phyloP scores from a whole-genome alignment of 2,329 filamentous ascomycete species.

The Pyrenochaeta sp. region DNA sequence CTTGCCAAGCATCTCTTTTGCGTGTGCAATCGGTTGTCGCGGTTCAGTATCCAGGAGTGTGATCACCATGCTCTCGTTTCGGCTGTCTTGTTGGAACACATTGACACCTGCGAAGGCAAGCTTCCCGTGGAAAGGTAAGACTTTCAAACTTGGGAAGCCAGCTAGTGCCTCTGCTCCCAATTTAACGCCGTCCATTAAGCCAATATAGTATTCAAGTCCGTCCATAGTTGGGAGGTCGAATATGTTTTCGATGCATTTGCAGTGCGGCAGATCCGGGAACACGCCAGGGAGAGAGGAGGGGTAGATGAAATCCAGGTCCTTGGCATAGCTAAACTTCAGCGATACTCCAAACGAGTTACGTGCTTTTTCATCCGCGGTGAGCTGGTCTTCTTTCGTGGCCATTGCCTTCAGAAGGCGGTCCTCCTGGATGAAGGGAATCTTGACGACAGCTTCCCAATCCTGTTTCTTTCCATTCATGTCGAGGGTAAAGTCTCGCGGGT shows the following conservation, averaged over 20 bases:
- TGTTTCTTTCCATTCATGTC: constrained; percentile 99
- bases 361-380: constrained; percentile 79
- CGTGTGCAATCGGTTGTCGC: constrained; percentile 74
- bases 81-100: constrained; percentile 94
- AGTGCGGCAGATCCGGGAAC: constrained; percentile 87
- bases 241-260: constrained; percentile 93
- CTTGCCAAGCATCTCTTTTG: constrained; percentile 82
- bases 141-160: constrained; percentile 90
- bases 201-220: constrained; percentile 83
- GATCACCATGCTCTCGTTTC: constrained; percentile 95
- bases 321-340: constrained; percentile 89
- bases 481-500: constrained; percentile 93
- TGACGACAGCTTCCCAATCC: constrained; percentile 99
- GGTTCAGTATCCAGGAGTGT: constrained; percentile 79
- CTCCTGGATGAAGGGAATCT: constrained; percentile 98
- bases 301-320: constrained; percentile 80
- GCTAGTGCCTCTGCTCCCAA: constrained; percentile 84
- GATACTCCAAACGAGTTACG: constrained; percentile 93
- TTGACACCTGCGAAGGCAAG: constrained; percentile 89
- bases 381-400: constrained; percentile 78
- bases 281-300: constrained; percentile 87
- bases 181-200: constrained; percentile 83
- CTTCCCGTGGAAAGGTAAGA: constrained; percentile 80
- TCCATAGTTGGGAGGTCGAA: constrained; percentile 95
- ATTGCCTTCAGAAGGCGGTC: constrained; percentile 84